Evolutionary conservation across 2,329 filamentous ascomycete genomes (phyloP).

Genomic region (Lasiodiplodia hormozganensis): DNA sequence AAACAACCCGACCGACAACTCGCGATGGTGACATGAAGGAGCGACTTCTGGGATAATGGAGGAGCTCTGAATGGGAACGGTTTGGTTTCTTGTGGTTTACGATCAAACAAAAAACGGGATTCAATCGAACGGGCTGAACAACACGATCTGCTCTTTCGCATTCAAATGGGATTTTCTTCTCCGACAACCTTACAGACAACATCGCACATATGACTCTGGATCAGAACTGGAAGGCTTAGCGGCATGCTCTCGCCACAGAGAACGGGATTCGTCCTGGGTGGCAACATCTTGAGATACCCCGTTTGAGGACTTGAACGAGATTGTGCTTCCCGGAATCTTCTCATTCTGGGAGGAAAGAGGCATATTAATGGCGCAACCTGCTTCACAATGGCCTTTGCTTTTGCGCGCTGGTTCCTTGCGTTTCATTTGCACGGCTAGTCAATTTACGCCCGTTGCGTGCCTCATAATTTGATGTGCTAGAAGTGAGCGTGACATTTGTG

Average conservation of each 20-base stretch:
- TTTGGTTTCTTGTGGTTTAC: slow-evolving; percentile 17
- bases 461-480: neutral
- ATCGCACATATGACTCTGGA: slow-evolving; percentile 45
- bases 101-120: slow-evolving; percentile 11
- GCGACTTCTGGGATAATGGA: slow-evolving; percentile 29
- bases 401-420: slow-evolving; percentile 32
- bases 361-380: slow-evolving; percentile 50
- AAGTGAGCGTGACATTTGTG: neutral
- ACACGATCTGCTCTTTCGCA: slow-evolving; percentile 41
- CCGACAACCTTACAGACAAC: slow-evolving; percentile 32
- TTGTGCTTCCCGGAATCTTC: slow-evolving; percentile 38
- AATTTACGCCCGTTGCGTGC: slow-evolving; percentile 27
- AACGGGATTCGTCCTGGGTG: slow-evolving; percentile 28
- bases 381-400: slow-evolving; percentile 42
- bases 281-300: slow-evolving; percentile 36
- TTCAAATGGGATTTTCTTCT: slow-evolving; percentile 44
- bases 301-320: slow-evolving; percentile 34
- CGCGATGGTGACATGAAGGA: slow-evolving; percentile 15
- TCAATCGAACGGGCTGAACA: slow-evolving; percentile 34
- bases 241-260: slow-evolving; percentile 38
- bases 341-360: slow-evolving; percentile 45
- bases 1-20: slow-evolving; percentile 42
- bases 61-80: slow-evolving; percentile 24
- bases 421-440: slow-evolving; percentile 5
- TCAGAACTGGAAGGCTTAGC: slow-evolving; percentile 40